phyloP scores from a whole-genome alignment of 768 basidiomycete genomes.

The Psilocybe cyanescens region DNA sequence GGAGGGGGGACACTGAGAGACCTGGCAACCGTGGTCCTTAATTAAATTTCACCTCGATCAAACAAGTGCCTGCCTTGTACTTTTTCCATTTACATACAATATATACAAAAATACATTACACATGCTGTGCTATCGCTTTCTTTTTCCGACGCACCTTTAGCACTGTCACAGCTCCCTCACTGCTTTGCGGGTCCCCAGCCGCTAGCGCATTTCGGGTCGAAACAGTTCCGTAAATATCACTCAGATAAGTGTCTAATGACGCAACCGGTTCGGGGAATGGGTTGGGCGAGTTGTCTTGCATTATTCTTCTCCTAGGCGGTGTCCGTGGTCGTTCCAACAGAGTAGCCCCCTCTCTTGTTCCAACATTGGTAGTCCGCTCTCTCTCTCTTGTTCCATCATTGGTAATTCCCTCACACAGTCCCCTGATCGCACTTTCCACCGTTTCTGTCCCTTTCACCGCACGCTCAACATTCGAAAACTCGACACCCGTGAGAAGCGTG shows the following conservation, averaged over 20 bases:
- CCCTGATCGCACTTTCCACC: conserved; percentile 68
- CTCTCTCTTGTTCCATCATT: conserved; percentile 38
- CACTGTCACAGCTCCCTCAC: conserved; percentile 47
- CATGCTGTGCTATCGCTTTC: conserved; percentile 15
- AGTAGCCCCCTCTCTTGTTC: conserved; percentile 40
- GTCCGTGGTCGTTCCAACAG: conserved; percentile 54
- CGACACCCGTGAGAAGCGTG: conserved; percentile 72
- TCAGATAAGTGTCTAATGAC: conserved; percentile 62
- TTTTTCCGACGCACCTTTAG: conserved; percentile 64
- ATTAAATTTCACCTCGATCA: conserved; percentile 1
- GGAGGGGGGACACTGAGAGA: conserved; percentile 32
- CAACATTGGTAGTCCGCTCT: conserved; percentile 30
- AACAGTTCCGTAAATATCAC: conserved; percentile 63
- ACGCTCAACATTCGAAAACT: conserved; percentile 72
- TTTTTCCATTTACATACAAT: neutral
- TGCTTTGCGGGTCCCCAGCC: conserved; percentile 7
- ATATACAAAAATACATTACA: neutral
- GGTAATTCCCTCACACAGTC: conserved; percentile 71
- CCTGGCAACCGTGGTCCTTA: neutral
- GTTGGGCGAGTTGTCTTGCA: conserved; percentile 62
- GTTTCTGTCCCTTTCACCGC: conserved; percentile 72
- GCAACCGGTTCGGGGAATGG: conserved; percentile 69
- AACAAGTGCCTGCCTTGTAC: neutral
- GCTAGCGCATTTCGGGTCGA: conserved; percentile 52
- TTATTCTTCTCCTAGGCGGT: conserved; percentile 43